These are phyloP conservation scores for Cercis canadensis DNA, from an alignment of 306 rosid species.

Conservation along the genomic window DNA sequence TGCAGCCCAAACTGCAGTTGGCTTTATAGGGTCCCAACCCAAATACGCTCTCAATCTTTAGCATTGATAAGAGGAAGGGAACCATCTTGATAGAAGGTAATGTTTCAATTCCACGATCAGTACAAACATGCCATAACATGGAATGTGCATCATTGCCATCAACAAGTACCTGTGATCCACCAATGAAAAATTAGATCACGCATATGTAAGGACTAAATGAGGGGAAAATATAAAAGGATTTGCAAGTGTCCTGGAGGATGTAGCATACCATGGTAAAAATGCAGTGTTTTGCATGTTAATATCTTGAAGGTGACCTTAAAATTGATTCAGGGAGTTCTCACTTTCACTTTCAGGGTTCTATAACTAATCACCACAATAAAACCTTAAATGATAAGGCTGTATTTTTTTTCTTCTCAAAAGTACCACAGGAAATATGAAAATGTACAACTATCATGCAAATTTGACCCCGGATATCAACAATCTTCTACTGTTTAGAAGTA, in stretches of 20 bases:
- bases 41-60: slow-evolving; percentile 24
- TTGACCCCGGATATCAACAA: slow-evolving; percentile 1
- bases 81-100: slow-evolving; percentile 46
- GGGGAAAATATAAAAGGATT: not conserved
- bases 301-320: not conserved
- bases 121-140: slow-evolving; percentile 54
- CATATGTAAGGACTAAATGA: not conserved
- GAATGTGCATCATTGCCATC: slow-evolving; percentile 51
- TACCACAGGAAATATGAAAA: slow-evolving; percentile 15
- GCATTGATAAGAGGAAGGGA: slow-evolving; percentile 46
- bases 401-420: slow-evolving; percentile 12
- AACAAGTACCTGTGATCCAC: slow-evolving; percentile 49
- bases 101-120: slow-evolving; percentile 46
- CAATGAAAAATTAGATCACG: slow-evolving; percentile 17
- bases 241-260: slow-evolving; percentile 9
- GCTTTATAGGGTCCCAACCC: not conserved
- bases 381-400: slow-evolving; percentile 9
- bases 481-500: not conserved
- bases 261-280: not conserved
- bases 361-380: not conserved
- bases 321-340: not conserved
- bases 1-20: not conserved
- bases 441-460: slow-evolving; percentile 1
- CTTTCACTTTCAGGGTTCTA: not conserved
- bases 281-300: not conserved